phyloP scores from a whole-genome alignment of 2,329 filamentous ascomycete genomes.

The Alternaria triticina region DNA sequence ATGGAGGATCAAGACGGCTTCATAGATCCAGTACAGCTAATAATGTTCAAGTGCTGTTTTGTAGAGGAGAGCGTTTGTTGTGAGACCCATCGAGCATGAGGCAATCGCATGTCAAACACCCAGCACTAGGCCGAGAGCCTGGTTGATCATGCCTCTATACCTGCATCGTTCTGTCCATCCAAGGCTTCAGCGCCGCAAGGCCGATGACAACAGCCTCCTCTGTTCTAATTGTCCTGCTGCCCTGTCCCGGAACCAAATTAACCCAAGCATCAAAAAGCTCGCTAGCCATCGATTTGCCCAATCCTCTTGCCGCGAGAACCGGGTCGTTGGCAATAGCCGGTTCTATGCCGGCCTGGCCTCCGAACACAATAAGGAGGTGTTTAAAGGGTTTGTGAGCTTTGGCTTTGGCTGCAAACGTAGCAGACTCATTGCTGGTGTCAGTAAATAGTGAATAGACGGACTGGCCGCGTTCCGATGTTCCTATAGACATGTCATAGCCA shows the following conservation, averaged over 20 bases:
- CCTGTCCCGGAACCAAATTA: constrained; percentile 79
- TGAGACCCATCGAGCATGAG: background rate
- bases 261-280: constrained; percentile 86
- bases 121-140: background rate
- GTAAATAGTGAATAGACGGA: constrained; percentile 50
- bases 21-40: background rate
- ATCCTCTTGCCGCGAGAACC: constrained; percentile 65
- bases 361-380: constrained; percentile 80
- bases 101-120: background rate
- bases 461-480: constrained; percentile 78
- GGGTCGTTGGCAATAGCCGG: constrained; percentile 70
- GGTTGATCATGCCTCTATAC: background rate
- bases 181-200: constrained; percentile 68
- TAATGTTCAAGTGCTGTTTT: background rate
- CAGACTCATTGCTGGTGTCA: background rate
- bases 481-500: constrained; percentile 83
- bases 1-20: background rate
- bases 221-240: constrained; percentile 80
- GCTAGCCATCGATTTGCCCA: constrained; percentile 67
- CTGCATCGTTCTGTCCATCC: constrained; percentile 30
- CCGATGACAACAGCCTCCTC: constrained; percentile 84
- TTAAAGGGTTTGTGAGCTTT: constrained; percentile 58
- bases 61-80: background rate
- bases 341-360: constrained; percentile 80
- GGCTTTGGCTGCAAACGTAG: constrained; percentile 14